Evolutionary conservation across 2,329 filamentous ascomycete genomes (phyloP), one percentile per base, ranked within the genome.

Genomic region (Colletotrichum sansevieriae): DNA sequence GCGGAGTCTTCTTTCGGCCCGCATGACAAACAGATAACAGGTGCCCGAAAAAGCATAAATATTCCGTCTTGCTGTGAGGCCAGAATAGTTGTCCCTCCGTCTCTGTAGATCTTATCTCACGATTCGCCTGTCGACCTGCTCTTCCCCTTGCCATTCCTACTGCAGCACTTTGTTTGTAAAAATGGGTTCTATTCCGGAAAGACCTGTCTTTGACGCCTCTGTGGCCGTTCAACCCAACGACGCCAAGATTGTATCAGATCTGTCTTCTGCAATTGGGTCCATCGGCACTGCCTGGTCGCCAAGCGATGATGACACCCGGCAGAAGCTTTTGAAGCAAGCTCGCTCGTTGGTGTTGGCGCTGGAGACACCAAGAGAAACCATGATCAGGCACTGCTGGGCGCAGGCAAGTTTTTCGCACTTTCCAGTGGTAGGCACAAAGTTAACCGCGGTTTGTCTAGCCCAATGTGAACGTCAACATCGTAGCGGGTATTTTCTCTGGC

Each of bases 351-450:
- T 64, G 2, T n/a, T 63, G 29, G 60, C 65, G 6, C 20, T 68
- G 5, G 77, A 78, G 67, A 78, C 77, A 3, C 77, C 76, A 1
- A 71, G 76, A 1, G 76, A 78, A 66, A 73, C 75, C 1, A 75
- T 78, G 44, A 72, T 78, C 29, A 63, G 76, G 55, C 73, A 76
- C 56, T 74, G 72, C 59, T 78, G 76, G 77, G 73, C 74, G 1
- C 72, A 78, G 74, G 74, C 75, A 62, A 20, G 61, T 9, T 4
- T 18, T 8, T 41, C 15, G 5, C 15, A 9, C 13, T 8, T n/a
- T 35, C 9, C 29, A 29, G 29, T 29, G 29, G 29, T 9, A 29
- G 29, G 29, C 29, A 29, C 1, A 29, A 29, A 9, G 7, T 9
- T 29, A 29, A 29, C 29, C 7, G 8, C 29, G 29, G 2, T 7